Evolutionary conservation across 2,329 filamentous ascomycete genomes (phyloP).

Genomic region (Rhinocladiella mackenziei): DNA sequence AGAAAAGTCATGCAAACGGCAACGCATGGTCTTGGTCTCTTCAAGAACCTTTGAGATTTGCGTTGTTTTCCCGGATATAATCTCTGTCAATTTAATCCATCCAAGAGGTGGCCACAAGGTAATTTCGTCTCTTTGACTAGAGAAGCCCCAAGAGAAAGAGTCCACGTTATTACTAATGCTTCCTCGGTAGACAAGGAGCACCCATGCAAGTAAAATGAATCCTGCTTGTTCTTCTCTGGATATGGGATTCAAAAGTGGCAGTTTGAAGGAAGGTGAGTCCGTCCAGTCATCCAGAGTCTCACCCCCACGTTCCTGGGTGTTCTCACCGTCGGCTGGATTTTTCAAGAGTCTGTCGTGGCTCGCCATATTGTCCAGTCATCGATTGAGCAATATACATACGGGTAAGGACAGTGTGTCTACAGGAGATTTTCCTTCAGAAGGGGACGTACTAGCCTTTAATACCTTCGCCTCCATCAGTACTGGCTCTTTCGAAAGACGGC

Average conservation of each 20-base stretch:
- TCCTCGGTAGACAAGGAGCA: constrained; percentile 2
- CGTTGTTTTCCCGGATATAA: neutral
- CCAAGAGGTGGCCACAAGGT: neutral
- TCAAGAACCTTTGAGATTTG: no score
- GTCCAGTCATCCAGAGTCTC: neutral
- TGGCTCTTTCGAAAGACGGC: no score
- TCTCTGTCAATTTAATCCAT: neutral
- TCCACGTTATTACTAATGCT: constrained; percentile 2
- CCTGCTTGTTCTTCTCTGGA: neutral
- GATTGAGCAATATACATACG: no score
- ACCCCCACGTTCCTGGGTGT: neutral
- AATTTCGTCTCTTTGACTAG: neutral
- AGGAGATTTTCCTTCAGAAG: no score
- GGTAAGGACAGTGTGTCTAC: no score
- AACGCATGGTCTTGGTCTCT: no score
- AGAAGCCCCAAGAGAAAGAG: constrained; percentile 2
- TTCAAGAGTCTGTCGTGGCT: no score
- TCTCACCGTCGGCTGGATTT: no score
- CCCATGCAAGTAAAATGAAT: constrained; percentile 1
- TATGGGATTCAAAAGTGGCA: neutral
- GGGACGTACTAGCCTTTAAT: no score
- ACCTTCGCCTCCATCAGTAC: no score
- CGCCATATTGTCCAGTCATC: no score
- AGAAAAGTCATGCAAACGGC: no score
- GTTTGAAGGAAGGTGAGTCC: neutral